These are phyloP conservation scores for Hemisphaericaspora xylanilytica DNA, from an alignment of 1,139 yeast species.

Conservation along the genomic window DNA sequence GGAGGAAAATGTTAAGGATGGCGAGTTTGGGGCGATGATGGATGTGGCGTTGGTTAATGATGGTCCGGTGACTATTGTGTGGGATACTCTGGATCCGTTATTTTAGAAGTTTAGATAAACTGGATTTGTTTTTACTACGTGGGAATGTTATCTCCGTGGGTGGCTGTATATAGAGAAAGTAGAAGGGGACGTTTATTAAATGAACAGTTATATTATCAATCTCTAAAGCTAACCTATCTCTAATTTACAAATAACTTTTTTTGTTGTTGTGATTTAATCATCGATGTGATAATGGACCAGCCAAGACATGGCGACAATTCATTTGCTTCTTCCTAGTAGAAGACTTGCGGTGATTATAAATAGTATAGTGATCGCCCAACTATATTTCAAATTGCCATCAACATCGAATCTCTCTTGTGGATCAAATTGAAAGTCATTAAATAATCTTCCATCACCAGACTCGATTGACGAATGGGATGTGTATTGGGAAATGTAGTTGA, in stretches of 20 bases:
- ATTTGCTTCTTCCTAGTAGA: not conserved
- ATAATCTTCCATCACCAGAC: constrained; percentile 2
- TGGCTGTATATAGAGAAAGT: too few relatives aligned
- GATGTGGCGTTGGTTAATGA: constrained; percentile 83
- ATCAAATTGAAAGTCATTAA: constrained; percentile 17
- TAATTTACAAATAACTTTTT: too few relatives aligned
- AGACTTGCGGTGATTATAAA: not conserved
- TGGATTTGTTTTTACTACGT: too few relatives aligned
- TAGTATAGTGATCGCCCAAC: not conserved
- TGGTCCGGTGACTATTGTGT: constrained; percentile 75
- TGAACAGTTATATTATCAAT: too few relatives aligned
- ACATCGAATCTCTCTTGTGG: constrained; percentile 24
- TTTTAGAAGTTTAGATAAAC: constrained; percentile 7
- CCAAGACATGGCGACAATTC: not conserved
- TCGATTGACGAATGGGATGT: not conserved
- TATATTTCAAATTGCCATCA: constrained; percentile 17
- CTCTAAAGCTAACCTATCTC: too few relatives aligned
- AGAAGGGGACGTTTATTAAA: too few relatives aligned
- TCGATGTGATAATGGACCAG: too few relatives aligned
- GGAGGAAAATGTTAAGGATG: constrained; percentile 68
- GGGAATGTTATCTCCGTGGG: too few relatives aligned
- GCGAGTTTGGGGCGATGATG: constrained; percentile 97
- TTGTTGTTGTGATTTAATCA: too few relatives aligned
- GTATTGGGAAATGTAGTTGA: not conserved
- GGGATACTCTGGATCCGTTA: constrained; percentile 53